phyloP scores from a whole-genome alignment of 2,329 filamentous ascomycete species.

The Elsinoe batatas region DNA sequence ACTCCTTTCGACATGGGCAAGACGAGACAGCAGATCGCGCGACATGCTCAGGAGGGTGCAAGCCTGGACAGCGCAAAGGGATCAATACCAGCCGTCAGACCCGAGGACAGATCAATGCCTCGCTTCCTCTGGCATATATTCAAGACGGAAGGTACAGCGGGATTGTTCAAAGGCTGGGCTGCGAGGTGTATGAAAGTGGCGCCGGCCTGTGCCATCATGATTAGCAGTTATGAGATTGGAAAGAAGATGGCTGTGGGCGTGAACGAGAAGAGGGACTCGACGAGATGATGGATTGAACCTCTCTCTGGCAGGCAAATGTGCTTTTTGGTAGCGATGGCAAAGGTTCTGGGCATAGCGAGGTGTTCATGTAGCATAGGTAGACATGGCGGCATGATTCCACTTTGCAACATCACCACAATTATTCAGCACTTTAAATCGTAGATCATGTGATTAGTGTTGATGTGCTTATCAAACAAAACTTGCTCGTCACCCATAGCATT shows the following conservation, averaged over 20 bases:
- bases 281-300: background rate
- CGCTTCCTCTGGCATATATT: slow-evolving; percentile 87
- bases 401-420: too few relatives aligned
- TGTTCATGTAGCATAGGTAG: background rate
- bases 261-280: slow-evolving; percentile 46
- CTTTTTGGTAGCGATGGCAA: background rate
- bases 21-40: slow-evolving; percentile 79
- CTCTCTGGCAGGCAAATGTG: background rate
- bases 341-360: background rate
- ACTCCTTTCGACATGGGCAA: slow-evolving; percentile 98
- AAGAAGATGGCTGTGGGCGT: slow-evolving; percentile 75
- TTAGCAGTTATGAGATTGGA: slow-evolving; percentile 91
- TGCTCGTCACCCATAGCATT: too few relatives aligned
- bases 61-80: slow-evolving; percentile 23
- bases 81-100: slow-evolving; percentile 26
- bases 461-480: too few relatives aligned
- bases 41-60: slow-evolving; percentile 40
- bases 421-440: too few relatives aligned
- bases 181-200: slow-evolving; percentile 89
- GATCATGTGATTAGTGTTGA: too few relatives aligned
- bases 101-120: slow-evolving; percentile 70
- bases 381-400: too few relatives aligned
- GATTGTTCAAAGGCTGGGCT: slow-evolving; percentile 85
- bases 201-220: slow-evolving; percentile 97
- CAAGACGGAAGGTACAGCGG: slow-evolving; percentile 66